Base-by-base conservation (phyloP, 2,329 filamentous ascomycete genomes). In the Monilinia vaccinii-corymbosi region DNA sequence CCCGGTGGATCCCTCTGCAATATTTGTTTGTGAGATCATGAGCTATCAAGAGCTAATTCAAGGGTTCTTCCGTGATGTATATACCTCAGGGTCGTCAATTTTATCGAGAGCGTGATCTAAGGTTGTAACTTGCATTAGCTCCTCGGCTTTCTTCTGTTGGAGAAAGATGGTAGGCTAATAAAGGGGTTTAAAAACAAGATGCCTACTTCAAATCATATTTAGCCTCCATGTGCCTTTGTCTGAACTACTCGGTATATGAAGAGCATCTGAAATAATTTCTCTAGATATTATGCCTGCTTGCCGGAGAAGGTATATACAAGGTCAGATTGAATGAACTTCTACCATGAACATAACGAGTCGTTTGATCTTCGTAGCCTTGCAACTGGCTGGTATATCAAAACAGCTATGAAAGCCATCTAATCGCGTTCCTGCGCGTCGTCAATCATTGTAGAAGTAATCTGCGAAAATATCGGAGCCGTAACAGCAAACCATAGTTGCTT, bases 201-300 rank as follows among this genome's bases (percentile, higher is more conserved):
- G 8, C 10, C 14, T n/a, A 47, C 10, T 21, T 13, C 18, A 16
- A 47, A 21, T 32, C 9, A n/a, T 21, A n/a, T n/a, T 5, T 32
- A 48, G 10, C 46, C 14, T 7, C 18, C 2, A 31, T 1, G 4
- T 7, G 10, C 3, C 18, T 32, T n/a, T 32, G 11, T 13, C 21
- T 48, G 2, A 11, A n/a, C 9, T 32, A 21, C 4, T 48, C 2
- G 4, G 18, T 7, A 45, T 11, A 18, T 25, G 13, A 8, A 2
- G 2, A 38, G 0, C 18, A 18, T 11, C 8, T 23, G 13, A 13
- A 3, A 3, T 4, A 18, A 2, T 11, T 2, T 16, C 8, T 6
- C 11, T 28, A 28, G 25, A 8, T 9, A 25, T 9, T 7, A 38
- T n/a, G n/a, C n/a, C n/a, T 16, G 9, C 3, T 3, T 31, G 6